These are phyloP conservation scores for Triticum dicoccoides DNA, from an alignment of 176 grass and related monocot genomes.

Conservation along the genomic window DNA sequence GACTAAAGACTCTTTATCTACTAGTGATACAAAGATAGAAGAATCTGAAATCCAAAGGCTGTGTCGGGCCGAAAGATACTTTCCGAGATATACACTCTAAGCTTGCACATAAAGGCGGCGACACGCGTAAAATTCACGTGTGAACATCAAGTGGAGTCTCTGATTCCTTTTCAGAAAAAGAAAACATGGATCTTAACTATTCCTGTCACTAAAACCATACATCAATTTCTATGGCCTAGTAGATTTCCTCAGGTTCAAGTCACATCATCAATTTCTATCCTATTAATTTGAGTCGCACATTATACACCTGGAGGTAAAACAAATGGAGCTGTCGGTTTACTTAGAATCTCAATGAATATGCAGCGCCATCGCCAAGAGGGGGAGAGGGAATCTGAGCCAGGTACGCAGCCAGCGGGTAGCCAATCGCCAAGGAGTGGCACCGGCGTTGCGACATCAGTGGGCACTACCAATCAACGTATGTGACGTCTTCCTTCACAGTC, in stretches of 20 bases:
- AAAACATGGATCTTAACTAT: too few relatives aligned
- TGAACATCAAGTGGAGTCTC: neutral
- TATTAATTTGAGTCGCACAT: too few relatives aligned
- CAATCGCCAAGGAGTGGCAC: neutral
- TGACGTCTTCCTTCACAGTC: neutral
- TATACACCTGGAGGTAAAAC: too few relatives aligned
- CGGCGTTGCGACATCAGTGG: neutral
- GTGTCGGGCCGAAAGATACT: neutral
- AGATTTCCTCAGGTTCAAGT: neutral
- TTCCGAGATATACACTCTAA: neutral
- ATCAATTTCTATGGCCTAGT: too few relatives aligned
- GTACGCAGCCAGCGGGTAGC: neutral
- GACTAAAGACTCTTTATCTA: too few relatives aligned
- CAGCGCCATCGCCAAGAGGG: neutral
- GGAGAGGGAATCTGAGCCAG: neutral
- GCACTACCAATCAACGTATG: too few relatives aligned
- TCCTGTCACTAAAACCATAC: too few relatives aligned
- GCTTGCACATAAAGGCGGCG: neutral
- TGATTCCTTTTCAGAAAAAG: too few relatives aligned
- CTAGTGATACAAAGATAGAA: neutral
- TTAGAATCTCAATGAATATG: neutral
- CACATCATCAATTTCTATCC: neutral
- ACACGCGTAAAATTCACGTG: neutral
- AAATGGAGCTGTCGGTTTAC: neutral
- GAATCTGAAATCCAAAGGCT: neutral